These are phyloP conservation scores for Pythium phragmiticola DNA, from an alignment of 352 stramenopile species.

Conservation along the genomic window DNA sequence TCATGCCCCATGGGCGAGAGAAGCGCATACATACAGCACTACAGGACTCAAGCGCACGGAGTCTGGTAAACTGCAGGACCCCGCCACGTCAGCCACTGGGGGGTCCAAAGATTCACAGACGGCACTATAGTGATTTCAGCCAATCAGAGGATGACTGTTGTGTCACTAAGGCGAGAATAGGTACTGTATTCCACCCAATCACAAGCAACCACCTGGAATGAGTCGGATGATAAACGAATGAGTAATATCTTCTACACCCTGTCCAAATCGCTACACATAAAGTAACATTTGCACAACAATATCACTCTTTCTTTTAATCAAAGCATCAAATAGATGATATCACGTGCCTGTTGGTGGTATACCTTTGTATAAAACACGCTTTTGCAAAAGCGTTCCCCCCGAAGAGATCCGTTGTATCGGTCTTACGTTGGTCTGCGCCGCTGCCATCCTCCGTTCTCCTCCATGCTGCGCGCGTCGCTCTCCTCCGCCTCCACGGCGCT, in stretches of 20 bases:
- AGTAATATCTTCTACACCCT: not conserved
- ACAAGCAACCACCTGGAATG: constrained; percentile 13
- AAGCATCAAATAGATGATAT: too few species aligned
- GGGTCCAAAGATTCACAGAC: too few species aligned
- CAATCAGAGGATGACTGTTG: not conserved
- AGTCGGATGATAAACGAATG: not conserved
- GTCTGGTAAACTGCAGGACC: too few species aligned
- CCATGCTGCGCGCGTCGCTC: constrained; percentile 16
- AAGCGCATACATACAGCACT: too few species aligned
- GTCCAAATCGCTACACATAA: not conserved
- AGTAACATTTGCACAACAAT: not conserved
- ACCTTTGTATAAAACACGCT: constrained; percentile 2
- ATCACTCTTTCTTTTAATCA: not conserved
- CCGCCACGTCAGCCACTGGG: too few species aligned
- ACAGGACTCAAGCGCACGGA: too few species aligned
- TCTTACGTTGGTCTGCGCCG: not conserved
- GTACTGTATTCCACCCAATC: constrained; percentile 4
- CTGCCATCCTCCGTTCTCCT: not conserved
- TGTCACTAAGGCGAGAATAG: not conserved
- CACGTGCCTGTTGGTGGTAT: not conserved
- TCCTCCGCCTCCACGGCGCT: constrained; percentile 6
- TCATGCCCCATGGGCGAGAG: too few species aligned
- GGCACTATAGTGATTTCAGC: not conserved
- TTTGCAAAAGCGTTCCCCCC: not conserved
- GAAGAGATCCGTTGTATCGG: not conserved